These are phyloP conservation scores for Schizothecium vesticola DNA, from an alignment of 495 filamentous ascomycete genomes.

Conservation along the genomic window DNA sequence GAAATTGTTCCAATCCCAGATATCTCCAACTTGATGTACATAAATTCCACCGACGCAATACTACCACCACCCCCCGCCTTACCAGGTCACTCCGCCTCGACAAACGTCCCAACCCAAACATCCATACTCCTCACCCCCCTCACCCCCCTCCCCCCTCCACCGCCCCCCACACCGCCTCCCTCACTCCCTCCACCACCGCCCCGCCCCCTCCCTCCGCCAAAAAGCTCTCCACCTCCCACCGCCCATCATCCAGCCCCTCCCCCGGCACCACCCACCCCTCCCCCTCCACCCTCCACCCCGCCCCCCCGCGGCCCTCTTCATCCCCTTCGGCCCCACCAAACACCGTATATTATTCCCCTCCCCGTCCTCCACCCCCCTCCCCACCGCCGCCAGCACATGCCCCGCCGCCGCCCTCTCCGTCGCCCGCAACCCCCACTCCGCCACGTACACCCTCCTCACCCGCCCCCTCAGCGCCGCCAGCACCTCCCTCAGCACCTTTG, in stretches of 20 bases:
- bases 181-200: slow-evolving; percentile 27
- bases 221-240: slow-evolving; percentile 41
- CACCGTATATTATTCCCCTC: slow-evolving; percentile 23
- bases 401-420: slow-evolving; percentile 23
- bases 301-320: slow-evolving; percentile 17
- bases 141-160: slow-evolving; percentile 29
- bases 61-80: not conserved
- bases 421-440: slow-evolving; percentile 35
- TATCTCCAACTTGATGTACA: not conserved
- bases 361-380: slow-evolving; percentile 13
- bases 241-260: slow-evolving; percentile 39
- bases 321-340: slow-evolving; percentile 13
- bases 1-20: not conserved
- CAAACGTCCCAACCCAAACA: slow-evolving; percentile 41
- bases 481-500: slow-evolving; percentile 23
- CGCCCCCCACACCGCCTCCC: slow-evolving; percentile 32
- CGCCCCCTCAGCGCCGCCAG: slow-evolving; percentile 31
- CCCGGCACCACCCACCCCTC: slow-evolving; percentile 30
- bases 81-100: not conserved
- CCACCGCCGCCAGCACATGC: slow-evolving; percentile 44
- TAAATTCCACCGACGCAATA: not conserved
- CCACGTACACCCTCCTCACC: slow-evolving; percentile 31
- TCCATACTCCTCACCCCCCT: slow-evolving; percentile 42
- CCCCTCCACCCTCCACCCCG: slow-evolving; percentile 23
- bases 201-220: slow-evolving; percentile 25